phyloP scores from a whole-genome alignment of 176 grass and related monocot species.

The Eleusine coracana region DNA sequence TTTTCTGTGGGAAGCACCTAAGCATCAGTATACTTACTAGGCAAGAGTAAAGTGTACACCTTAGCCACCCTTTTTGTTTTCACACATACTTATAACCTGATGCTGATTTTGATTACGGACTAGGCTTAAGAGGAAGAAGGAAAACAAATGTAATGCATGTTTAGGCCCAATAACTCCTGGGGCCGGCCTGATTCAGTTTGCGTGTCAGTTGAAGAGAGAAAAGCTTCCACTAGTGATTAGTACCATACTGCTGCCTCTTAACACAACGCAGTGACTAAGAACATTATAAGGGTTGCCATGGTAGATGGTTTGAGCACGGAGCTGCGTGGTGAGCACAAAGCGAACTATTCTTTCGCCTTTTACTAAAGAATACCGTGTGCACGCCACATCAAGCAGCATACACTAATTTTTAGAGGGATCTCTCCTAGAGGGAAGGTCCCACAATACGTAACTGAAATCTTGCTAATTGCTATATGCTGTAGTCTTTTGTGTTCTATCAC shows the following conservation, averaged over 20 bases:
- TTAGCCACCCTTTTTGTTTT: no score
- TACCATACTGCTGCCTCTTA: background rate
- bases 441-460: background rate
- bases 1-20: background rate
- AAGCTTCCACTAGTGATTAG: background rate
- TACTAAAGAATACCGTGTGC: slow-evolving; percentile 78
- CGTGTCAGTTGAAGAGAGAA: background rate
- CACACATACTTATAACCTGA: background rate
- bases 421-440: background rate
- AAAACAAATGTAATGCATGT: background rate
- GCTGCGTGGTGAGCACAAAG: slow-evolving; percentile 43
- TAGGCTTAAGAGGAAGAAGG: no score
- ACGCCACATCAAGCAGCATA: slow-evolving; percentile 37
- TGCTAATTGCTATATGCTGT: no score
- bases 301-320: background rate
- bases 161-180: background rate
- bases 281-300: background rate
- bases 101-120: background rate
- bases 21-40: background rate
- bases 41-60: background rate
- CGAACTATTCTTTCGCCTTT: slow-evolving; percentile 79
- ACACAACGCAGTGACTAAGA: background rate
- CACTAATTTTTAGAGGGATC: slow-evolving; percentile 27
- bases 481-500: no score
- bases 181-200: background rate